A percentile compares a stretch with the other conserved stretches of the same genome.
phyloP scores from a whole-genome alignment of 1,284 basidiomycete genomes.

The Trichosporon sp. region DNA sequence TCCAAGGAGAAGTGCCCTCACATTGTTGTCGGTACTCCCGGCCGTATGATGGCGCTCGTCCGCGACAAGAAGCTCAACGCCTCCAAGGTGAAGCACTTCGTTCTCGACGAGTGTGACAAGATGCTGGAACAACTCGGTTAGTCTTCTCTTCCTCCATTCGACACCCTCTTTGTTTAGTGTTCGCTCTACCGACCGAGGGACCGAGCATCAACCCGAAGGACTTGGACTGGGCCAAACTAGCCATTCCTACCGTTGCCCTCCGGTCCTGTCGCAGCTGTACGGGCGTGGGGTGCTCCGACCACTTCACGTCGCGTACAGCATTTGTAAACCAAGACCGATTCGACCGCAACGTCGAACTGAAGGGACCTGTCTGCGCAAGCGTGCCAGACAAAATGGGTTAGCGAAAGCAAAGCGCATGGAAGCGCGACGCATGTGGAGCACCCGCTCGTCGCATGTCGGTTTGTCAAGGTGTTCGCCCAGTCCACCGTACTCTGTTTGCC shows the following conservation, averaged over 20 bases:
- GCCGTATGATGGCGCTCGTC: slow-evolving; percentile 85
- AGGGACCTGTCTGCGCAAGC: neutral
- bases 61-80: slow-evolving; percentile 90
- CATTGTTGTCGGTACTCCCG: slow-evolving; percentile 97
- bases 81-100: slow-evolving; percentile 96
- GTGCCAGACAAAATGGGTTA: neutral
- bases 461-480: neutral
- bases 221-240: neutral
- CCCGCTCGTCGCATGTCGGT: neutral
- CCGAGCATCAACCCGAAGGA: slow-evolving; percentile 2
- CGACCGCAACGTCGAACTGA: neutral
- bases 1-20: slow-evolving; percentile 98
- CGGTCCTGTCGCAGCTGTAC: neutral
- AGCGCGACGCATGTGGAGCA: neutral
- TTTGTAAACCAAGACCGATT: neutral
- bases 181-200: slow-evolving; percentile 11
- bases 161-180: slow-evolving; percentile 10
- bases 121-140: slow-evolving; percentile 99
- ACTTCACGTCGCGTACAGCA: neutral
- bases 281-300: neutral
- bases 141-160: slow-evolving; percentile 51
- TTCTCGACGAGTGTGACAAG: slow-evolving; percentile 99
- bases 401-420: neutral
- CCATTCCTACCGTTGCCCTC: neutral
- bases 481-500: neutral